phyloP scores from a whole-genome alignment of 1,139 yeast genomes.

The Zygosaccharomyces pseudobailii region DNA sequence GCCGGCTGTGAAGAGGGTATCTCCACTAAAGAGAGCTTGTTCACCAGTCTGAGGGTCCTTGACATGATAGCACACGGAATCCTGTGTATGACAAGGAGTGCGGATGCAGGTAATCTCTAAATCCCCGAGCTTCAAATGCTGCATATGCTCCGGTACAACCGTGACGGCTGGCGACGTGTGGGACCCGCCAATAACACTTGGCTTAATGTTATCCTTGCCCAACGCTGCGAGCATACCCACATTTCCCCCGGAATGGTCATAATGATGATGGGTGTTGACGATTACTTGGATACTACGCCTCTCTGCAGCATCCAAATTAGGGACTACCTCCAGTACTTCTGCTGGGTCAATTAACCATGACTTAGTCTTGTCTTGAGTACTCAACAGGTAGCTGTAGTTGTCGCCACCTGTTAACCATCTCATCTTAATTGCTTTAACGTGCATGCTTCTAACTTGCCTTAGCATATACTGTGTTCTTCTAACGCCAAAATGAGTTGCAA shows the following conservation, averaged over 20 bases:
- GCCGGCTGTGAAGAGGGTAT: conserved; percentile 88
- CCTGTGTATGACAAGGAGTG: conserved; percentile 98
- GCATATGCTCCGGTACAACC: conserved; percentile 34
- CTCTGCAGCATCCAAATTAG: conserved; percentile 36
- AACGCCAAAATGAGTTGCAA: not conserved
- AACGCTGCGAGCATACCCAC: conserved; percentile 36
- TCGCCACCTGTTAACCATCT: conserved; percentile 88
- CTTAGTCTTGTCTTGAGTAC: conserved; percentile 60
- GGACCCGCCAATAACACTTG: conserved; percentile 68
- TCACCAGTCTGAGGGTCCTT: conserved; percentile 58
- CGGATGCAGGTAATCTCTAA: conserved; percentile 68
- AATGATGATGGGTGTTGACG: conserved; percentile 93
- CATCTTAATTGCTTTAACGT: conserved; percentile 78
- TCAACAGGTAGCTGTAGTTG: conserved; percentile 77
- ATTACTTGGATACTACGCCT: conserved; percentile 56
- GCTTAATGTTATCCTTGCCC: conserved; percentile 35
- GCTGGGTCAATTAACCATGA: conserved; percentile 95
- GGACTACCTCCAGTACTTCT: conserved; percentile 57
- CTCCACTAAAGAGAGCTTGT: conserved; percentile 87
- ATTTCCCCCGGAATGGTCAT: conserved; percentile 93
- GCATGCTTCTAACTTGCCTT: conserved; percentile 53
- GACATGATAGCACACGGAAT: conserved; percentile 82
- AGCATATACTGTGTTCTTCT: conserved; percentile 9
- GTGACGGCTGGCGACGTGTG: conserved; percentile 33
- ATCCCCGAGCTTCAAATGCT: conserved; percentile 45